Evolutionary conservation across 148 eudicot genomes (phyloP).

Genomic region (Nepenthes mirabilis): DNA sequence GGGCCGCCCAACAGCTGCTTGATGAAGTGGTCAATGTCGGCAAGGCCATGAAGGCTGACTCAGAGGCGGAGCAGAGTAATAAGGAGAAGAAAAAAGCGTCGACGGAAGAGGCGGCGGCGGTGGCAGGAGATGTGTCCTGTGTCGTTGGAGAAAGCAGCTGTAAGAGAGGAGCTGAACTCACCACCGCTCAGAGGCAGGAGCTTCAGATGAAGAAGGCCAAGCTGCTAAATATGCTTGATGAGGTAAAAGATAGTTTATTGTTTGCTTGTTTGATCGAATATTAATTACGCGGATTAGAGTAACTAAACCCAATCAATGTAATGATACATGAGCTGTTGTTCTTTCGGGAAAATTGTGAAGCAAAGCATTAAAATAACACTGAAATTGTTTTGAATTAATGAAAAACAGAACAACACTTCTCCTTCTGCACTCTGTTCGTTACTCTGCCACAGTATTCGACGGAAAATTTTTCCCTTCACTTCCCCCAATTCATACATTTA

Average conservation of each 20-base stretch:
- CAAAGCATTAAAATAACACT: no score
- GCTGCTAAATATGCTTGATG: slow-evolving; percentile 67
- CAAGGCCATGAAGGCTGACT: slow-evolving; percentile 4
- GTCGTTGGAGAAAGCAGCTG: slow-evolving; percentile 17
- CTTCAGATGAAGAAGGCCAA: slow-evolving; percentile 76
- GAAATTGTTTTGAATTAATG: no score
- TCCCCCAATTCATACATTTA: no score
- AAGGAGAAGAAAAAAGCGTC: slow-evolving; percentile 15
- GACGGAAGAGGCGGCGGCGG: slow-evolving; percentile 12
- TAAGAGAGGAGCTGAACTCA: slow-evolving; percentile 24
- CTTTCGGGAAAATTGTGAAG: no score
- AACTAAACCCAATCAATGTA: no score
- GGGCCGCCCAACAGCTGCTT: slow-evolving; percentile 43
- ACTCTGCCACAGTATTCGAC: no score
- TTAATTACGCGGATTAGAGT: no score
- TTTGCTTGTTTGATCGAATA: no score
- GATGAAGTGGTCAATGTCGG: slow-evolving; percentile 59
- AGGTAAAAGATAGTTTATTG: slow-evolving; percentile 23
- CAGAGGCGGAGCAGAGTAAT: not conserved
- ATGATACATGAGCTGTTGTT: no score
- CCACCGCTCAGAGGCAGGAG: slow-evolving; percentile 56
- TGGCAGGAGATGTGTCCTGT: slow-evolving; percentile 3
- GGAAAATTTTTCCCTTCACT: no score
- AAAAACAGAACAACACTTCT: no score
- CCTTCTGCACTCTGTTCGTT: no score